Evolutionary conservation across 371 early-diverging fungal species (phyloP).

Genomic region (Mucor velutinosus): DNA sequence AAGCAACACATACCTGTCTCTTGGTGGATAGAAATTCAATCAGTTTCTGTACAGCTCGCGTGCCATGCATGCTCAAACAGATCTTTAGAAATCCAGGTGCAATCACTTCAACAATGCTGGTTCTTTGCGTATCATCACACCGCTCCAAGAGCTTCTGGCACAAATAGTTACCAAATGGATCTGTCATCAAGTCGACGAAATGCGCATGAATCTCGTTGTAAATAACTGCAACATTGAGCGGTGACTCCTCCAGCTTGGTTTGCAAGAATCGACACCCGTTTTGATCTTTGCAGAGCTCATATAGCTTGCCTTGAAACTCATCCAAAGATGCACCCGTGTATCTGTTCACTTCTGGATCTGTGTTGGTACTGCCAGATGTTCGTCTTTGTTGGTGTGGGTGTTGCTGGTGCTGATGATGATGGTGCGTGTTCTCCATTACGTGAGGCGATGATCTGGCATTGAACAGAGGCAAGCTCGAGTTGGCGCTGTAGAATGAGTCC

Average conservation of each 20-base stretch:
- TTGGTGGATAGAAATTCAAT: slow-evolving; percentile 79
- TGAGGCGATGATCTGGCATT: neutral
- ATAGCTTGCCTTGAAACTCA: slow-evolving; percentile 72
- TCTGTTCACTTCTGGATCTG: slow-evolving; percentile 27
- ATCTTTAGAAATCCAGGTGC: slow-evolving; percentile 78
- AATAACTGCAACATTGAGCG: slow-evolving; percentile 52
- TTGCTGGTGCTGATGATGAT: neutral
- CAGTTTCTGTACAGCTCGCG: slow-evolving; percentile 94
- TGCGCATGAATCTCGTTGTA: slow-evolving; percentile 75
- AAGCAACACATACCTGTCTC: slow-evolving; percentile 67
- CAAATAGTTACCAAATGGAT: slow-evolving; percentile 93
- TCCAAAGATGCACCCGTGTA: slow-evolving; percentile 68
- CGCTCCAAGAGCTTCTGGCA: slow-evolving; percentile 88
- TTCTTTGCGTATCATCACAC: slow-evolving; percentile 76
- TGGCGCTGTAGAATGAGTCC: neutral
- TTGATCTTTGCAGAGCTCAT: slow-evolving; percentile 85
- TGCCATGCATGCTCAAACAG: slow-evolving; percentile 95
- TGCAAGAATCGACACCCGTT: slow-evolving; percentile 90
- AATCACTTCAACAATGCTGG: slow-evolving; percentile 69
- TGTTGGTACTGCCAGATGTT: neutral
- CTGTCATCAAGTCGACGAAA: slow-evolving; percentile 84
- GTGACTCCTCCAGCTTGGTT: slow-evolving; percentile 68
- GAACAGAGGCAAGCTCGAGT: neutral
- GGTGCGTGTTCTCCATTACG: neutral
- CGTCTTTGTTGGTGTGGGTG: neutral